Evolutionary conservation across 2,329 filamentous ascomycete genomes (phyloP).

Genomic region (Simplicillium aogashimaense): DNA sequence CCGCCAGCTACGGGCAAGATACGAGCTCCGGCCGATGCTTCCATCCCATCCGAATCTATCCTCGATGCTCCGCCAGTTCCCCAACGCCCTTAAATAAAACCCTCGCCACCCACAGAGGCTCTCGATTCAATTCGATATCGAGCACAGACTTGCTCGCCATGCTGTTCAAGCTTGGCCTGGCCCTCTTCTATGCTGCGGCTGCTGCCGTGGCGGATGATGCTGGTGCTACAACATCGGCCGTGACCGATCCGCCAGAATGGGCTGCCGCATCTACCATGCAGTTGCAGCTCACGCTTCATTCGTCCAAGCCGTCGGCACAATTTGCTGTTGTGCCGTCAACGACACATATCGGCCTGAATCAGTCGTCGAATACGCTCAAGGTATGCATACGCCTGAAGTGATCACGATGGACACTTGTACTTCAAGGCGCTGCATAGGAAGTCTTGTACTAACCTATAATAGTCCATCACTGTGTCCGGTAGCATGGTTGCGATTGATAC

Average conservation of each 20-base stretch:
- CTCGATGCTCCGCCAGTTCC: no score
- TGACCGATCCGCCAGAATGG: conserved; percentile 26
- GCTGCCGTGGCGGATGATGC: conserved; percentile 20
- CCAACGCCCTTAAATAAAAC: neutral
- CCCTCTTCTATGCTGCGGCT: conserved; percentile 17
- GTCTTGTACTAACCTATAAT: neutral
- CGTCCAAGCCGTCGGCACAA: conserved; percentile 17
- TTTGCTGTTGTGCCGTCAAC: conserved; percentile 38
- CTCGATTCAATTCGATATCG: neutral
- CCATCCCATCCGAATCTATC: no score
- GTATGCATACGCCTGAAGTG: conserved; percentile 18
- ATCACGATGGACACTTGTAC: neutral
- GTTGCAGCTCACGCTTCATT: conserved; percentile 21
- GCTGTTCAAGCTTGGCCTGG: conserved; percentile 9
- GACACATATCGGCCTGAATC: conserved; percentile 28
- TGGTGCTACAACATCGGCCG: conserved; percentile 21
- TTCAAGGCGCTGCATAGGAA: neutral
- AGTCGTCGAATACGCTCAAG: conserved; percentile 20
- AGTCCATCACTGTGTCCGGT: conserved; percentile 35
- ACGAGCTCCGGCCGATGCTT: no score
- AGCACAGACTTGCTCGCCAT: neutral
- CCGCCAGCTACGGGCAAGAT: no score
- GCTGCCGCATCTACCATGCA: conserved; percentile 28
- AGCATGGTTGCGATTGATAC: conserved; percentile 31
- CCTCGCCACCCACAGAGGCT: neutral